Conservation (phyloP, 768 basidiomycete species). For the Obba rivulosa region DNA sequence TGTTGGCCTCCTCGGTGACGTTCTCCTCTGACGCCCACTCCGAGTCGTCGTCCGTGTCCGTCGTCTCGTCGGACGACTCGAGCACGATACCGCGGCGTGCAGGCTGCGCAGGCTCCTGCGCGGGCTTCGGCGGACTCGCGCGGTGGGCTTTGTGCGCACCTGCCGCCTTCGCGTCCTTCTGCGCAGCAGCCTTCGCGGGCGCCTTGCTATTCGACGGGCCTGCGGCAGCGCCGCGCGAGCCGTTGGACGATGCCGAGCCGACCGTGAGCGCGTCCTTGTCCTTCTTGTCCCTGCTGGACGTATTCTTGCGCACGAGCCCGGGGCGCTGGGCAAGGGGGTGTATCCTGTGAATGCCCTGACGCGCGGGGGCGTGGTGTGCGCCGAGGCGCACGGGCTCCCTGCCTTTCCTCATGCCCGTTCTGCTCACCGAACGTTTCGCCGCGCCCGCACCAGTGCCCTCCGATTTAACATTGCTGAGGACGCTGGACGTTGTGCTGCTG, state of each 20-base stretch:
- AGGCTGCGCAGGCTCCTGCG: slow-evolving; percentile 6
- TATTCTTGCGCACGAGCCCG: slow-evolving; percentile 18
- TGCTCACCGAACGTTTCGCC: slow-evolving; percentile 14
- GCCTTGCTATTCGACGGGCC: slow-evolving; percentile 15
- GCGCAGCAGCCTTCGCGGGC: slow-evolving; percentile 23
- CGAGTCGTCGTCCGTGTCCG: slow-evolving; percentile 47
- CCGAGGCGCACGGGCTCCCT: slow-evolving; percentile 25
- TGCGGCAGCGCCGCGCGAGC: slow-evolving; percentile 15
- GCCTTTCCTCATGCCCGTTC: slow-evolving; percentile 24
- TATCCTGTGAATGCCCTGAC: slow-evolving; percentile 20
- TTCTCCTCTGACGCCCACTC: slow-evolving; percentile 57
- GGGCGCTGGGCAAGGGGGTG: slow-evolving; percentile 21
- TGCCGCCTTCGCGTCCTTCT: slow-evolving; percentile 3
- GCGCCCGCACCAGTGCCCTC: slow-evolving; percentile 16
- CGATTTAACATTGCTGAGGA: slow-evolving; percentile 12
- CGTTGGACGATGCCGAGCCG: slow-evolving; percentile 55
- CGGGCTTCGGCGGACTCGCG: slow-evolving; percentile 10
- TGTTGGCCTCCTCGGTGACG: slow-evolving; percentile 28
- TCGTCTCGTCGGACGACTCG: slow-evolving; percentile 47
- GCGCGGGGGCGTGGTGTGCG: slow-evolving; percentile 11
- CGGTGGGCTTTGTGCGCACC: slow-evolving; percentile 14
- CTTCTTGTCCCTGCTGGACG: slow-evolving; percentile 14
- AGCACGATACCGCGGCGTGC: slow-evolving; percentile 35
- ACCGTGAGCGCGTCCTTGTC: slow-evolving; percentile 44
- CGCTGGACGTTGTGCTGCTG: slow-evolving; percentile 31